Conservation (phyloP, 495 filamentous ascomycete species). For the Achaetomiella virescens region DNA sequence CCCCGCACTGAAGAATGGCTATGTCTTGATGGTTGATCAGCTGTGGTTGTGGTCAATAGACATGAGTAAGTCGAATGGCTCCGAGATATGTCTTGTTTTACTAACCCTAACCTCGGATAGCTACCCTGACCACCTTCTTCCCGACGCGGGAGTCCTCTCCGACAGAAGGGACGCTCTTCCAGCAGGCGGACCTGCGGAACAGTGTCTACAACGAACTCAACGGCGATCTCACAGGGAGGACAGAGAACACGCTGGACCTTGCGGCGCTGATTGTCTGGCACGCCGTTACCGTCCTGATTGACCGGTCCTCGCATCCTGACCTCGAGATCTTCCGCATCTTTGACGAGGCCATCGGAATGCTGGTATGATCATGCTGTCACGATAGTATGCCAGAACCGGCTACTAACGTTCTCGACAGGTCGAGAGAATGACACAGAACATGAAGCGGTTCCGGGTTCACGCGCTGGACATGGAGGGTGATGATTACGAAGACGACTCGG, state of each 20-base stretch:
- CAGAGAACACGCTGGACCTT: conserved; percentile 56
- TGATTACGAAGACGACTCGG: conserved; percentile 44
- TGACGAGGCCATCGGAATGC: conserved; percentile 59
- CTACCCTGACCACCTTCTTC: conserved; percentile 54
- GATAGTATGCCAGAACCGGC: background rate
- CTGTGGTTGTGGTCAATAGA: conserved; percentile 65
- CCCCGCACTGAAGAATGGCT: conserved; percentile 47
- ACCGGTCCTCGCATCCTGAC: conserved; percentile 52
- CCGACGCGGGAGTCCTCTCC: conserved; percentile 44
- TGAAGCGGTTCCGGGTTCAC: conserved; percentile 54
- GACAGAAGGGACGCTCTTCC: conserved; percentile 51
- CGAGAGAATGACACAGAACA: conserved; percentile 56
- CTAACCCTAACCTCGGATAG: conserved; percentile 15
- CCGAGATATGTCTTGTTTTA: background rate
- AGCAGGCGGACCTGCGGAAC: conserved; percentile 56
- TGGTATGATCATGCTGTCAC: conserved; percentile 39
- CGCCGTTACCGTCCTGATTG: conserved; percentile 56
- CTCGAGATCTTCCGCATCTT: conserved; percentile 61
- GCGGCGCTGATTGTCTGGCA: conserved; percentile 57
- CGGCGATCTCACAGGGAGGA: conserved; percentile 58
- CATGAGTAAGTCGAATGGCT: conserved; percentile 34
- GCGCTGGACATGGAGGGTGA: conserved; percentile 37
- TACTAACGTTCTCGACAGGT: conserved; percentile 34
- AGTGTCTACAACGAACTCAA: conserved; percentile 65
- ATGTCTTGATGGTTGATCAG: conserved; percentile 65